Evolutionary conservation across 805 yeast species (phyloP).

Genomic region (Suhomyces pyralidae): DNA sequence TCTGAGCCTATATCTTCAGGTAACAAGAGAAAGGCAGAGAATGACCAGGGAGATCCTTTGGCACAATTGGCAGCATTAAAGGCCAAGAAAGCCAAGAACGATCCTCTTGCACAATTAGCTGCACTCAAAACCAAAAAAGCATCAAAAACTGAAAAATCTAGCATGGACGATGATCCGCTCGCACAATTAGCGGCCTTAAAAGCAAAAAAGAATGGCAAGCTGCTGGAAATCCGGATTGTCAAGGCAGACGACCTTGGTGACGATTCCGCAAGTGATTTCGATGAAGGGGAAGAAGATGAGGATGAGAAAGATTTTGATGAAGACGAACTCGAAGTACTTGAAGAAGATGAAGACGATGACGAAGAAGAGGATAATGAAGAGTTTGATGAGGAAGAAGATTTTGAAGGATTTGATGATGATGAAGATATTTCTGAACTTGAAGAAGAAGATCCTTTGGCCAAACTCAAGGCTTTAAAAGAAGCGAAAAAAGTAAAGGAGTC

Average conservation of each 20-base stretch:
- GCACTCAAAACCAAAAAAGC: conserved; percentile 5
- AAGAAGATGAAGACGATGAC: conserved; percentile 13
- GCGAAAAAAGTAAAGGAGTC: conserved; percentile 11
- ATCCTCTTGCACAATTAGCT: conserved; percentile 8
- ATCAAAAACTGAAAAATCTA: conserved; percentile 6
- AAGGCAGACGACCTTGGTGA: conserved; percentile 28
- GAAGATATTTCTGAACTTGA: conserved; percentile 6
- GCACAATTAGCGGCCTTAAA: conserved; percentile 18
- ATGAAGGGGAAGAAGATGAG: conserved; percentile 20
- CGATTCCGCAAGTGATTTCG: conserved; percentile 32
- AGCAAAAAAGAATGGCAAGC: conserved; percentile 5
- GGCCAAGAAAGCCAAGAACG: conserved; percentile 8
- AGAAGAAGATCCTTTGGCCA: conserved; percentile 23
- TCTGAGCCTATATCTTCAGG: background rate
- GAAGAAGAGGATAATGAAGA: conserved; percentile 17
- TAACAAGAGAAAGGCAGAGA: conserved; percentile 4
- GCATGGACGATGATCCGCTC: conserved; percentile 16
- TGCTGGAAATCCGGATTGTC: conserved; percentile 19
- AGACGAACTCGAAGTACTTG: conserved; percentile 32
- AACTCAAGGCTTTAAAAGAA: conserved; percentile 19
- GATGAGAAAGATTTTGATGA: conserved; percentile 43
- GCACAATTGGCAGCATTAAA: conserved; percentile 14
- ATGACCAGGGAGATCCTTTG: conserved; percentile 10
- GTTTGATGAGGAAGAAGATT: conserved; percentile 11
- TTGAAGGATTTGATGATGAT: conserved; percentile 11